These are phyloP conservation scores for Pichia sp. DNA, from an alignment of 1,139 yeast genomes.

Conservation along the genomic window DNA sequence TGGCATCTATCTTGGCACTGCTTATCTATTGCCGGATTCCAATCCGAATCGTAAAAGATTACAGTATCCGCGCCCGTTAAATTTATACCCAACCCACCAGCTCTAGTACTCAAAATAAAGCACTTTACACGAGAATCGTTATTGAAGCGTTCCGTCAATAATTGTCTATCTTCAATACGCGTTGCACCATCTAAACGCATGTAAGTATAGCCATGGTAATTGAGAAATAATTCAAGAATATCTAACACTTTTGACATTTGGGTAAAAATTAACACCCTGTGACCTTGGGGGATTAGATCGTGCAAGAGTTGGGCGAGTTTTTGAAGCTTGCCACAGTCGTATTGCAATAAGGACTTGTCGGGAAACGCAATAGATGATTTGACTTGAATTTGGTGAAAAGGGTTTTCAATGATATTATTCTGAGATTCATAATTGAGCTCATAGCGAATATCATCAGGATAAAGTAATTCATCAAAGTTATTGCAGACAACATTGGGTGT, in stretches of 20 bases:
- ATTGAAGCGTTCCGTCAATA: slow-evolving; percentile 88
- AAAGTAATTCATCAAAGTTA: slow-evolving; percentile 61
- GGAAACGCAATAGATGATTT: slow-evolving; percentile 93
- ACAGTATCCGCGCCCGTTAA: slow-evolving; percentile 98
- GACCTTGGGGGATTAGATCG: slow-evolving; percentile 79
- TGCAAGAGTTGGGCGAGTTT: slow-evolving; percentile 71
- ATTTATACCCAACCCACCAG: slow-evolving; percentile 97
- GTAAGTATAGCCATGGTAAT: slow-evolving; percentile 90
- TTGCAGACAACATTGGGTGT: slow-evolving; percentile 84
- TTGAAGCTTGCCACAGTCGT: slow-evolving; percentile 96
- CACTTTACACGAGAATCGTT: slow-evolving; percentile 83
- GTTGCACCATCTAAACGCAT: slow-evolving; percentile 97
- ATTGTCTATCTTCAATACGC: slow-evolving; percentile 92
- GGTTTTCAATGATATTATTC: slow-evolving; percentile 40
- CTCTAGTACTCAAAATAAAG: slow-evolving; percentile 88
- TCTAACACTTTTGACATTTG: slow-evolving; percentile 98
- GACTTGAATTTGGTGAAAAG: slow-evolving; percentile 82
- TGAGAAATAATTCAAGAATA: slow-evolving; percentile 86
- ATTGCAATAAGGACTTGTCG: slow-evolving; percentile 84
- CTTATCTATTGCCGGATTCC: slow-evolving; percentile 99
- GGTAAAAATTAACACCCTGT: slow-evolving; percentile 90
- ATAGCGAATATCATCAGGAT: slow-evolving; percentile 39
- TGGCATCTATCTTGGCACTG: slow-evolving; percentile 99
- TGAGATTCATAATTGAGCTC: slow-evolving; percentile 37
- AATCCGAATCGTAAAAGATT: slow-evolving; percentile 97